These are phyloP conservation scores for Zygnema circumcarinatum DNA, from an alignment of 139 green algal species.

Conservation along the genomic window DNA sequence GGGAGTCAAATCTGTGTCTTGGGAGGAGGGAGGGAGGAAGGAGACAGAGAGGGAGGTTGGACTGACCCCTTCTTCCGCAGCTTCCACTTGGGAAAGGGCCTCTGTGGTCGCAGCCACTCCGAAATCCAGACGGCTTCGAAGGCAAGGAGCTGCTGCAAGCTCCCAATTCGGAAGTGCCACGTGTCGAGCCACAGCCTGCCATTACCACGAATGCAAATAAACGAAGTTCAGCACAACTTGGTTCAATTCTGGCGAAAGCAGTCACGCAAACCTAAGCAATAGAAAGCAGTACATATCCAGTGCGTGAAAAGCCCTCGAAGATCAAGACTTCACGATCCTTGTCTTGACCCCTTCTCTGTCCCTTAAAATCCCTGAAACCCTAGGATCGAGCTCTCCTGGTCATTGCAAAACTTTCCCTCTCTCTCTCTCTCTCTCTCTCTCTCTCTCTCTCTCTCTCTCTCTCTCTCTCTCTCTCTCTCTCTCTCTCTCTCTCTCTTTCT, in stretches of 20 bases:
- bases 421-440: slow-evolving; percentile 10
- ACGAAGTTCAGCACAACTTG: too few relatives aligned
- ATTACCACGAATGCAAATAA: neutral
- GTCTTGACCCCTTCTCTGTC: too few relatives aligned
- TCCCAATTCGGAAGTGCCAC: slow-evolving; percentile 50
- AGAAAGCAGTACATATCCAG: too few relatives aligned
- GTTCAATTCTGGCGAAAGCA: too few relatives aligned
- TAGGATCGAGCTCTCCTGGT: too few relatives aligned
- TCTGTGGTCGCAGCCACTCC: slow-evolving; percentile 26
- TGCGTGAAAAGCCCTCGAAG: too few relatives aligned
- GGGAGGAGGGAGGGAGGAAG: neutral
- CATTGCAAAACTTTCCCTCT: too few relatives aligned
- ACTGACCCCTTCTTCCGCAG: slow-evolving; percentile 24
- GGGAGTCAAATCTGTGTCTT: neutral
- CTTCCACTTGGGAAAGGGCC: slow-evolving; percentile 12
- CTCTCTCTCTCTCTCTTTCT: slow-evolving; percentile 30
- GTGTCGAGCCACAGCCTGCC: slow-evolving; percentile 22
- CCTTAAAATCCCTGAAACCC: too few relatives aligned
- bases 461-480: neutral
- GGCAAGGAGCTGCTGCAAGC: slow-evolving; percentile 41
- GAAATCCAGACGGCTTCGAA: slow-evolving; percentile 45
- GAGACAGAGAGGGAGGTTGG: neutral
- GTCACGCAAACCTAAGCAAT: too few relatives aligned
- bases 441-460: slow-evolving; percentile 21
- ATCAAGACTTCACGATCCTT: neutral